phyloP scores from a whole-genome alignment of 1,284 basidiomycete species.

The Ustilago lituana region DNA sequence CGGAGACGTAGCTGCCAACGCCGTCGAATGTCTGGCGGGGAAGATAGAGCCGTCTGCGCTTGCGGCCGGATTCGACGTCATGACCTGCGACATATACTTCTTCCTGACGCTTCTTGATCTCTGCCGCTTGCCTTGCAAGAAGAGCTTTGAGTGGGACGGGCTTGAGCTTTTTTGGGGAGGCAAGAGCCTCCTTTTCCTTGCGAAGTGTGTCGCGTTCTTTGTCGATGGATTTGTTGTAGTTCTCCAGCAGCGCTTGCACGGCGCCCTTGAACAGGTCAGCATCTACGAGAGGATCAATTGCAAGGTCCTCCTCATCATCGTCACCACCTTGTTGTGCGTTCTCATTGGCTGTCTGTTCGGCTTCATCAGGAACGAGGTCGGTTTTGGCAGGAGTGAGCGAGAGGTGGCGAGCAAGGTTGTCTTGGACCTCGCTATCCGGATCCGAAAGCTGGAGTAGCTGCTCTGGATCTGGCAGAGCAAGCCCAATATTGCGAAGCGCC shows the following conservation, averaged over 20 bases:
- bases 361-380: constrained; percentile 18
- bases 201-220: constrained; percentile 47
- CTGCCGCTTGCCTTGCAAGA: constrained; percentile 53
- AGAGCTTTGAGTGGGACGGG: constrained; percentile 55
- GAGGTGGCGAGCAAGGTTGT: constrained; percentile 59
- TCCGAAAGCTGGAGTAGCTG: constrained; percentile 63
- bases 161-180: constrained; percentile 49
- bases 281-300: constrained; percentile 50
- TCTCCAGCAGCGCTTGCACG: constrained; percentile 60
- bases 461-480: constrained; percentile 53
- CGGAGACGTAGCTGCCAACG: constrained; percentile 49
- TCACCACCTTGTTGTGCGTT: background rate
- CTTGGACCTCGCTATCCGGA: constrained; percentile 51
- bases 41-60: constrained; percentile 40
- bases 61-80: constrained; percentile 28
- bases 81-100: constrained; percentile 31
- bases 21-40: constrained; percentile 60
- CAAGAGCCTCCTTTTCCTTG: constrained; percentile 31
- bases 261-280: constrained; percentile 63
- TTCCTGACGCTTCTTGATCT: constrained; percentile 54
- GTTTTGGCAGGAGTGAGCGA: constrained; percentile 47
- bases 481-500: constrained; percentile 57
- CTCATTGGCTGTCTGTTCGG: background rate
- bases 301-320: constrained; percentile 21
- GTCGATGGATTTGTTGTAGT: constrained; percentile 56